phyloP scores from a whole-genome alignment of 2,329 filamentous ascomycete species.

The Scedosporium apiospermum region DNA sequence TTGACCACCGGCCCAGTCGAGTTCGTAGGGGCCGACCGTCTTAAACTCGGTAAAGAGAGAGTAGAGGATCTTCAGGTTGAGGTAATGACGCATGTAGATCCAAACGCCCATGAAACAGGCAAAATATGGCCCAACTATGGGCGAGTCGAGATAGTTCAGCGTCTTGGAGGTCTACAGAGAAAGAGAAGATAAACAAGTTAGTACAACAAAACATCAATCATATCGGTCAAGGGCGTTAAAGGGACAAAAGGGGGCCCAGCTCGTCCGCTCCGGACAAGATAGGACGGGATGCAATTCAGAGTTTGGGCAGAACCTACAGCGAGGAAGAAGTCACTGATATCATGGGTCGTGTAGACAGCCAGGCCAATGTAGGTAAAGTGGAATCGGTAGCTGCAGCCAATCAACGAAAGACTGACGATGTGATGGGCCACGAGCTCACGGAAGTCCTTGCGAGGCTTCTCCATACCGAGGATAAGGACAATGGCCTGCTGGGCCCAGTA shows the following conservation, averaged over 20 bases:
- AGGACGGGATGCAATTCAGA: background rate
- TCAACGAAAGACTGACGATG: constrained; percentile 77
- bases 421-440: constrained; percentile 89
- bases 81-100: constrained; percentile 83
- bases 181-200: constrained; percentile 7
- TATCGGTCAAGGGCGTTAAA: background rate
- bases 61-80: constrained; percentile 69
- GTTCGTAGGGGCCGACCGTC: constrained; percentile 63
- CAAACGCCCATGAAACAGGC: constrained; percentile 71
- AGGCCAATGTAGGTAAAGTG: constrained; percentile 95
- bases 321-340: constrained; percentile 92
- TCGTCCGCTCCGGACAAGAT: background rate
- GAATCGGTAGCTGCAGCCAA: constrained; percentile 83
- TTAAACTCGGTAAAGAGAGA: constrained; percentile 68
- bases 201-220: background rate
- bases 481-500: constrained; percentile 96
- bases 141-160: constrained; percentile 79
- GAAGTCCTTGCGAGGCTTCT: constrained; percentile 92
- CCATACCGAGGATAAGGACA: constrained; percentile 74
- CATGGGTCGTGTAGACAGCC: constrained; percentile 88
- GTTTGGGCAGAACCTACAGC: constrained; percentile 50
- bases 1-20: constrained; percentile 67
- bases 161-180: constrained; percentile 67
- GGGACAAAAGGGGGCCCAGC: background rate
- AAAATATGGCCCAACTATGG: constrained; percentile 76